Base-by-base conservation (phyloP, 768 basidiomycete species). In the Guyanaporus albipodus region DNA sequence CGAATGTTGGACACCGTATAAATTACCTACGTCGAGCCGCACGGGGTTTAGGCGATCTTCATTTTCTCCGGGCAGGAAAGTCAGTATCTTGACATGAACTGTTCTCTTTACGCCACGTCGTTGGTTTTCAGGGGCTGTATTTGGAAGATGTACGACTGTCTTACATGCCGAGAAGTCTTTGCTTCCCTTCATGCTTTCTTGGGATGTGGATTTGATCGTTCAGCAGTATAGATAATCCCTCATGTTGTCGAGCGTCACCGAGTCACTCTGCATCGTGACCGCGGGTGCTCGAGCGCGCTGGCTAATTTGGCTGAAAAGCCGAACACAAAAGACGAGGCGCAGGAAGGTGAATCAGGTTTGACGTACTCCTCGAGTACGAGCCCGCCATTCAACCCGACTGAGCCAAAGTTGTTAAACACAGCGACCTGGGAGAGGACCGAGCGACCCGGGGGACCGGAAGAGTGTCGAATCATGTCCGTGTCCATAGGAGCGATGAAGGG, bases 41-140 rank as follows among this genome's bases (percentile, higher is more conserved):
- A 46, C 1, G 52, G 59, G 10, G 57, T 55, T n/a, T 64, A 68
- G 4, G 70, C 76, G 2, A 71, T 79, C 6, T 86, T 88, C 54
- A 79, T 87, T 4, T 87, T 86, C 61, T 82, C 85, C 15, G 87
- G 87, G 8, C 83, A 87, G 58, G 87, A 85, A 31, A 70, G 76
- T 26, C 84, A 87, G 51, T 82, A 83, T 65, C 57, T 70, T 14
- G 76, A 79, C 6, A 87, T 87, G 85, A 85, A 81, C 0, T 48
- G 64, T 24, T 60, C 63, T 0, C 71, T 88, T 14, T 89, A 88
- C 46, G 57, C 56, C 31, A 71, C 71, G 1, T 73, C 70, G 8
- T 50, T 70, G 0, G 40, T 75, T 2, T 87, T 88, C 61, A 71
- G 62, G 40, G 46, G 55, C 6, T 66, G 71, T 37, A 73, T 90